Base-by-base conservation (phyloP, 2,329 filamentous ascomycete species). In the Ophiostoma angusticollis region DNA sequence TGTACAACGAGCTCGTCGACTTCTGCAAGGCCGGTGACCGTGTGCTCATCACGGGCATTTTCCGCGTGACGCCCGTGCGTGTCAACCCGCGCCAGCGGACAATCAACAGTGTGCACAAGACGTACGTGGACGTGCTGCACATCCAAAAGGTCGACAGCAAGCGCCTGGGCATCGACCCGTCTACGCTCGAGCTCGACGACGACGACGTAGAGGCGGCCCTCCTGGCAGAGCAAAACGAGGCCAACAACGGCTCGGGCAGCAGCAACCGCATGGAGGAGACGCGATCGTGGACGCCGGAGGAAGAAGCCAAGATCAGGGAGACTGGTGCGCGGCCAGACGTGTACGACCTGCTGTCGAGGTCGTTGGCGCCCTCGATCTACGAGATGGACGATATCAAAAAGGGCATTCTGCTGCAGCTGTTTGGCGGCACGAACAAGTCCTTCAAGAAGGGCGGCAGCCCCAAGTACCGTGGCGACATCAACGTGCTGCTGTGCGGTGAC, bases 381-480 rank as follows among this genome's bases (percentile, higher is more conserved):
- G 91, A 98, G 60, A 83, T 93, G 78, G 91, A 98, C 50, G 91
- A 98, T 53, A 86, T 96, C 34, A 98, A 98, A 69, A 98, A 98
- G 63, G 91, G 91, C 9, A 95, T 98, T 45, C 68, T 98, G 9
- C 76, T 98, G 4, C 91, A 98, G 54, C 74, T 98, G 29, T 98
- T 98, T 56, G 89, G 91, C 27, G 91, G 91, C 41, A 94, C 91
- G 24, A 98, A 98, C 67, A 98, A 98, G 64, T 84, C 84, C 1
- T 98, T 98, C 58, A 76, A 93, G 43, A 96, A 95, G 60, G 91
- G 91, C 40, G 91, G 87, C 42, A 94, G 84, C 54, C 91, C 91
- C 6, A 87, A 82, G 52, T 98, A 98, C 58, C 77, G 91, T 65
- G 91, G 91, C 46, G 91, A 98, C 59, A 95, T 98, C 65, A 98